Evolutionary conservation across 23 red algal species (phyloP).

Genomic region (Agarophyton chilense): DNA sequence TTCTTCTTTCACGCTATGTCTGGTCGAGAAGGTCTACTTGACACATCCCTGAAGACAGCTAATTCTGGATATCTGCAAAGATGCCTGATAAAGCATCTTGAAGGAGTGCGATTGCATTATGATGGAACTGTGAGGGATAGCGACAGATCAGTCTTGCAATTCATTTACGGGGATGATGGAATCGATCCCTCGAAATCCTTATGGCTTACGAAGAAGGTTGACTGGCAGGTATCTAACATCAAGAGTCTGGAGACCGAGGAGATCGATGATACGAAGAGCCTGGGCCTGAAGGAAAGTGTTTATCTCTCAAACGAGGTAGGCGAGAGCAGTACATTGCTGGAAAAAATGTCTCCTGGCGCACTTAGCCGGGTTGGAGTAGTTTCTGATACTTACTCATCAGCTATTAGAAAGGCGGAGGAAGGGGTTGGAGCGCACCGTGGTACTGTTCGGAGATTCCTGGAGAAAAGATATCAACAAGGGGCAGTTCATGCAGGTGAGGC

Average conservation of each 20-base stretch:
- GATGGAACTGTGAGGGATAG: slow-evolving; percentile 91
- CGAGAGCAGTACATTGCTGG: slow-evolving; percentile 9
- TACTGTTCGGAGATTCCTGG: slow-evolving; percentile 38
- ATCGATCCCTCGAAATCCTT: slow-evolving; percentile 87
- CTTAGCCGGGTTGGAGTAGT: slow-evolving; percentile 14
- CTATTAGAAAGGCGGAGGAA: background rate
- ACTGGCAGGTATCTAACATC: slow-evolving; percentile 72
- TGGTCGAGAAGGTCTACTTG: slow-evolving; percentile 93
- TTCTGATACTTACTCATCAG: slow-evolving; percentile 44
- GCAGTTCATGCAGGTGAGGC: slow-evolving; percentile 82
- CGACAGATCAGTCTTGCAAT: slow-evolving; percentile 83
- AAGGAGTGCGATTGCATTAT: slow-evolving; percentile 87
- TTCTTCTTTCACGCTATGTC: slow-evolving; percentile 99
- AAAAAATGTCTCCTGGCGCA: slow-evolving; percentile 49
- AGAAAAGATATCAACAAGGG: slow-evolving; percentile 59
- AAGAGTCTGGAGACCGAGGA: background rate
- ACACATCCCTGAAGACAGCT: slow-evolving; percentile 98
- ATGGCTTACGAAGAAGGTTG: slow-evolving; percentile 79
- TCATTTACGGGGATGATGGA: slow-evolving; percentile 98
- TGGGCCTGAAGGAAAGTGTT: background rate
- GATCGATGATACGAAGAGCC: background rate
- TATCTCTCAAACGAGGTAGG: background rate
- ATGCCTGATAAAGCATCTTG: slow-evolving; percentile 96
- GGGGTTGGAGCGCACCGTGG: background rate
- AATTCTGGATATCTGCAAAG: slow-evolving; percentile 99